A percentile compares a stretch with the other conserved stretches of the same genome.
Evolutionary conservation across 345 rosid species (phyloP).

Genomic region (Camelina laxa): DNA sequence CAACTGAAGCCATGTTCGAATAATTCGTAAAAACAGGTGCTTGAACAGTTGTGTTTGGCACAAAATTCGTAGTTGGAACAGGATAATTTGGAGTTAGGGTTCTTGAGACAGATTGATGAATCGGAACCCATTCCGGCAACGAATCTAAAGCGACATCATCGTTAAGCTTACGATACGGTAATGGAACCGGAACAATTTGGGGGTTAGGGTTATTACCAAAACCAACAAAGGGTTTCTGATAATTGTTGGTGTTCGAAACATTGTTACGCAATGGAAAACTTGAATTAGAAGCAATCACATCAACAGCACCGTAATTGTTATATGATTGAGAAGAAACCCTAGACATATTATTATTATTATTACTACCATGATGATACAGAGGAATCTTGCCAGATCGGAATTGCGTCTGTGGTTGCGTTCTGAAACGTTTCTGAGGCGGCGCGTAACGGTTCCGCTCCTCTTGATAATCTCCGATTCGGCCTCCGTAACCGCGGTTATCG

Average conservation of each 20-base stretch:
- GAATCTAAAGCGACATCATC: conserved; percentile 30
- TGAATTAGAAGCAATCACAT: conserved; percentile 31
- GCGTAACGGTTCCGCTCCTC: conserved; percentile 21
- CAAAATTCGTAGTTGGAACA: background rate
- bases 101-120: too few species aligned
- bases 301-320: conserved; percentile 34
- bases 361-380: conserved; percentile 29
- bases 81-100: background rate
- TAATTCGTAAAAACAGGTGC: background rate
- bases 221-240: conserved; percentile 4
- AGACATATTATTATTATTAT: conserved; percentile 35
- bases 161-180: conserved; percentile 29
- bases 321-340: conserved; percentile 37
- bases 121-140: conserved; percentile 39
- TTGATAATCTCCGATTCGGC: conserved; percentile 5
- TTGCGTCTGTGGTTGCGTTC: conserved; percentile 28
- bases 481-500: conserved; percentile 10
- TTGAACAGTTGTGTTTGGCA: too few species aligned
- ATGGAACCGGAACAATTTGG: conserved; percentile 34
- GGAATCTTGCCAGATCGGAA: conserved; percentile 11
- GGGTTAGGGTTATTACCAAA: conserved; percentile 30
- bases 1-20: conserved; percentile 9
- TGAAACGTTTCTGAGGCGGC: conserved; percentile 36
- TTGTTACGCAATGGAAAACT: conserved; percentile 26
- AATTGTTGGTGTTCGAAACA: conserved; percentile 23